A percentile compares a stretch with the other conserved stretches of the same genome.
These are phyloP conservation scores for Colletotrichum tropicale DNA, from an alignment of 2,329 filamentous ascomycete species.

Conservation along the genomic window DNA sequence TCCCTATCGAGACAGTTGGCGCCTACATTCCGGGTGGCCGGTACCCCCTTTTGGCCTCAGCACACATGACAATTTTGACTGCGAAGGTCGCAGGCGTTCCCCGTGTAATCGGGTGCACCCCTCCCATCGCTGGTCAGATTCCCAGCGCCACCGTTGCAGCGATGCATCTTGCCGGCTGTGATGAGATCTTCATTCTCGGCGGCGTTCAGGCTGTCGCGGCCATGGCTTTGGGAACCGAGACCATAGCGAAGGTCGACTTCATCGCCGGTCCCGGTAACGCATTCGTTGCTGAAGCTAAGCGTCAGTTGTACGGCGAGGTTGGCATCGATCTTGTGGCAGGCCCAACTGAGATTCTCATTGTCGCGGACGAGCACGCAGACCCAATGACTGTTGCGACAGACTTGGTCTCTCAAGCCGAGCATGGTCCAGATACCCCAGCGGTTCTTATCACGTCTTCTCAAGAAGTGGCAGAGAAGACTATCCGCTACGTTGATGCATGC, in stretches of 20 bases:
- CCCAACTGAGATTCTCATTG: constrained; percentile 56
- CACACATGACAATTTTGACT: constrained; percentile 61
- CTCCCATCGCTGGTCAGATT: constrained; percentile 52
- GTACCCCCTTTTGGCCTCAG: constrained; percentile 56
- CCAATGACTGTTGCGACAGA: constrained; percentile 49
- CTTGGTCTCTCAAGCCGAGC: constrained; percentile 53
- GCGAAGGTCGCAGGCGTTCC: constrained; percentile 57
- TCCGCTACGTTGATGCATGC: constrained; percentile 38
- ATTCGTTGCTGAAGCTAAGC: constrained; percentile 59
- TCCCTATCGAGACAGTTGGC: constrained; percentile 50
- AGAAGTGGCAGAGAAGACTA: constrained; percentile 39
- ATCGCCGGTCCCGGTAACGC: constrained; percentile 59
- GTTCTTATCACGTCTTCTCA: constrained; percentile 53
- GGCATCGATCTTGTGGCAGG: constrained; percentile 60
- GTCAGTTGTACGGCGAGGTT: constrained; percentile 56
- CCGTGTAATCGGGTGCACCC: constrained; percentile 55
- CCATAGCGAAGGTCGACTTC: constrained; percentile 53
- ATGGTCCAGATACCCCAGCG: constrained; percentile 56
- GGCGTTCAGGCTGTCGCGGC: constrained; percentile 58
- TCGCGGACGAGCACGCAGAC: constrained; percentile 51
- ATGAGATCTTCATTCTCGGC: constrained; percentile 54
- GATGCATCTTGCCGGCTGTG: constrained; percentile 52
- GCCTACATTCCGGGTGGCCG: constrained; percentile 56
- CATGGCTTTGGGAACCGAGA: constrained; percentile 55
- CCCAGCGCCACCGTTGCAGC: constrained; percentile 55